Conservation (phyloP, 1,284 basidiomycete genomes). For the Puccinia triticina region DNA sequence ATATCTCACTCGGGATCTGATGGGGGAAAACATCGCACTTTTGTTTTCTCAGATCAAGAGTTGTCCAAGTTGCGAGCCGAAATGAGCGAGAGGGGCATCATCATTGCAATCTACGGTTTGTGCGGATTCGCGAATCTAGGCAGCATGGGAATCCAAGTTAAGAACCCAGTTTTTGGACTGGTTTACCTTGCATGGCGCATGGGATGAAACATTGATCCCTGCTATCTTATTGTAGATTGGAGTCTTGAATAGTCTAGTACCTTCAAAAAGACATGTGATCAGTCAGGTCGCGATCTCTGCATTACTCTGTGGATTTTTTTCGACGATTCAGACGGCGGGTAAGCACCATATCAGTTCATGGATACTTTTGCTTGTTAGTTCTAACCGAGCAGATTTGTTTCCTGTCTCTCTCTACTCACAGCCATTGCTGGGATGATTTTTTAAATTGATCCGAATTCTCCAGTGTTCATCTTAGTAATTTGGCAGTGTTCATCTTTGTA, state of each 20-base stretch:
- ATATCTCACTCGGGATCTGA: background rate
- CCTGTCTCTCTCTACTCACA: background rate
- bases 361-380: background rate
- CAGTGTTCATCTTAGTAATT: background rate
- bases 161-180: background rate
- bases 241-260: constrained; percentile 33
- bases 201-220: background rate
- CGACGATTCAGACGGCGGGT: constrained; percentile 61
- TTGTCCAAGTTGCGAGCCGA: constrained; percentile 62
- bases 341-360: background rate
- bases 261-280: constrained; percentile 5
- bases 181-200: background rate
- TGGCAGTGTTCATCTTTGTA: too few relatives aligned
- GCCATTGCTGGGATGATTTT: constrained; percentile 46
- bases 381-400: background rate
- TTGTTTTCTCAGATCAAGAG: constrained; percentile 50
- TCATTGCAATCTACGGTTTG: constrained; percentile 77
- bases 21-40: too few relatives aligned
- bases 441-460: background rate
- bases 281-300: constrained; percentile 51
- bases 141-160: constrained; percentile 72
- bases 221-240: constrained; percentile 35
- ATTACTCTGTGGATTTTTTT: constrained; percentile 59
- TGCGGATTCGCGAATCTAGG: constrained; percentile 88
- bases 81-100: constrained; percentile 72